phyloP scores from a whole-genome alignment of 805 yeast species.

The Yamadazyma philogaea region DNA sequence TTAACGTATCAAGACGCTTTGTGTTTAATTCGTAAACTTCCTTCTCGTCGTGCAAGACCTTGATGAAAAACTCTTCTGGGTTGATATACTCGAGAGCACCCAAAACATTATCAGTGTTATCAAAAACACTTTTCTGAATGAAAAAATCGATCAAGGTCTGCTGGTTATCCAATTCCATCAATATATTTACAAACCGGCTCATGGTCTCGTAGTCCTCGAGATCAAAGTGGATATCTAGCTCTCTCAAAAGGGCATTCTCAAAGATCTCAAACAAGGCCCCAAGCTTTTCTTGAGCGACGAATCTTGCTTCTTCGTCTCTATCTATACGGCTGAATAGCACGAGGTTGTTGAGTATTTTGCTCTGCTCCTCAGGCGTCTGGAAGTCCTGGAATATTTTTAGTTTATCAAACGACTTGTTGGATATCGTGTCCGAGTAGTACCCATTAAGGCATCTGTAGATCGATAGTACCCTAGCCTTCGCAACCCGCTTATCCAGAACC shows the following conservation, averaged over 20 bases:
- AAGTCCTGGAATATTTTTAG: slow-evolving; percentile 46
- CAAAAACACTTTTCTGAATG: slow-evolving; percentile 41
- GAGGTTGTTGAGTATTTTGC: slow-evolving; percentile 42
- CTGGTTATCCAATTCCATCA: slow-evolving; percentile 36
- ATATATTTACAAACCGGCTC: slow-evolving; percentile 31
- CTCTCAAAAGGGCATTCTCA: slow-evolving; percentile 65
- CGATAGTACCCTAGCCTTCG: slow-evolving; percentile 36
- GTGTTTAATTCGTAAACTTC: slow-evolving; percentile 11
- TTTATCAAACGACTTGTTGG: slow-evolving; percentile 38
- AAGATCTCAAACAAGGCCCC: slow-evolving; percentile 62
- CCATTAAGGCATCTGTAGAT: slow-evolving; percentile 39
- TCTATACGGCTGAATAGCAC: slow-evolving; percentile 36
- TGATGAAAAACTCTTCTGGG: slow-evolving; percentile 20
- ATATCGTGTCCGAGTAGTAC: slow-evolving; percentile 45
- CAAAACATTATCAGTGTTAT: slow-evolving; percentile 19
- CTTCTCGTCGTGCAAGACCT: slow-evolving; percentile 1
- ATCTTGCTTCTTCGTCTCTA: slow-evolving; percentile 27
- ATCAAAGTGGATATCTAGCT: slow-evolving; percentile 59
- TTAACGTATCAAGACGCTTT: slow-evolving; percentile 21
- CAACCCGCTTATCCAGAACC: slow-evolving; percentile 26
- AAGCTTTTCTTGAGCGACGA: slow-evolving; percentile 39
- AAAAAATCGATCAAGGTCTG: slow-evolving; percentile 44
- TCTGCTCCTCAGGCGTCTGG: slow-evolving; percentile 51
- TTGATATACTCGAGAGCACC: slow-evolving; percentile 31
- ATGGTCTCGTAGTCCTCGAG: slow-evolving; percentile 42